phyloP scores from a whole-genome alignment of 176 grass and related monocot species.

The Neostapfia colusana region DNA sequence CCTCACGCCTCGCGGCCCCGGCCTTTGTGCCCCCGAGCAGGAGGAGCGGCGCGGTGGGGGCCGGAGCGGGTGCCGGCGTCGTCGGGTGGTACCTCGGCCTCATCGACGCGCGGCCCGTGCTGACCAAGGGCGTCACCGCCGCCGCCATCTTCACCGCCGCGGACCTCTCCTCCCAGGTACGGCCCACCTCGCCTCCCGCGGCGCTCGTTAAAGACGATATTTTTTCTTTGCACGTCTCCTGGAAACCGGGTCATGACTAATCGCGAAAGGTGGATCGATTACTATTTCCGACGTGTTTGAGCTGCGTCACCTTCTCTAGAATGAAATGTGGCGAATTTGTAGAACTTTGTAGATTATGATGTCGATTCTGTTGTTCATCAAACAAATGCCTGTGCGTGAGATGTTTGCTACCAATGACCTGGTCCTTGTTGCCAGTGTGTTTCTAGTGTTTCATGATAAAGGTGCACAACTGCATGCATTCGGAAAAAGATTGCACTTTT shows the following conservation, averaged over 20 bases:
- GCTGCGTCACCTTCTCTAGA: not conserved
- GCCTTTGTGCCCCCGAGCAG: not conserved
- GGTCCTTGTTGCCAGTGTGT: not conserved
- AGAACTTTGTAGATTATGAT: not conserved
- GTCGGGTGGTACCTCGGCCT: slow-evolving; percentile 73
- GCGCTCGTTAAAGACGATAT: not conserved
- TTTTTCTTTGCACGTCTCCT: not conserved
- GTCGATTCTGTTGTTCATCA: not conserved
- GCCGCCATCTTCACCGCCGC: slow-evolving; percentile 78
- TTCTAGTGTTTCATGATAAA: not conserved
- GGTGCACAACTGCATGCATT: not conserved
- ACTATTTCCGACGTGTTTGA: not conserved
- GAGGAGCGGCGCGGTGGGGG: slow-evolving; percentile 7
- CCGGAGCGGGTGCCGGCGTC: slow-evolving; percentile 38
- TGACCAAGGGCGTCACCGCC: slow-evolving; percentile 92
- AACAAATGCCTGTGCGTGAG: not conserved
- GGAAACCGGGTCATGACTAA: not conserved
- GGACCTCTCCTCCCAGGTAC: slow-evolving; percentile 82
- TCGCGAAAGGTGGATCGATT: not conserved
- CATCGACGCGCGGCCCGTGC: slow-evolving; percentile 67
- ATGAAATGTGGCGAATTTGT: not conserved
- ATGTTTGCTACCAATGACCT: not conserved
- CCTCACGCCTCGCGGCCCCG: not conserved
- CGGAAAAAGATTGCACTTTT: not conserved
- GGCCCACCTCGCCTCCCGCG: not conserved